Conservation (phyloP, 2,329 filamentous ascomycete genomes). For the Fusarium pseudocircinatum region DNA sequence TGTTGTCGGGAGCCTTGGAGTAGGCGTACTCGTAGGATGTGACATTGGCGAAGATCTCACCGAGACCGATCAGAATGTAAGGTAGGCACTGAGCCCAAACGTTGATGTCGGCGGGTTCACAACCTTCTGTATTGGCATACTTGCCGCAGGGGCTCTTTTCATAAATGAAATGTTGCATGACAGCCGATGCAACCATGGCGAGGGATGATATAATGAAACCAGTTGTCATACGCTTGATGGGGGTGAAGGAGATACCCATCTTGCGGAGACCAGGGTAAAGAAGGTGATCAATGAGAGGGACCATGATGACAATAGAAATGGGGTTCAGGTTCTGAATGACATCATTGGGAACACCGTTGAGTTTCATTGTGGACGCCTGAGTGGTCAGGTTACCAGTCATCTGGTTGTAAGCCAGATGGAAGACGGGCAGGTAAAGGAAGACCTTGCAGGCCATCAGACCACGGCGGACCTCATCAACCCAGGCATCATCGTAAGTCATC, state of each 20-base stretch:
- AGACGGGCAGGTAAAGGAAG: slow-evolving; percentile 75
- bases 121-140: slow-evolving; percentile 49
- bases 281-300: slow-evolving; percentile 74
- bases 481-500: slow-evolving; percentile 86
- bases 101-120: slow-evolving; percentile 67
- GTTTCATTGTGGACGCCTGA: slow-evolving; percentile 73
- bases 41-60: slow-evolving; percentile 65
- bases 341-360: slow-evolving; percentile 80
- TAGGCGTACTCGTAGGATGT: slow-evolving; percentile 79
- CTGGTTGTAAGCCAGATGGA: slow-evolving; percentile 68
- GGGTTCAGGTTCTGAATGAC: slow-evolving; percentile 80
- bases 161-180: slow-evolving; percentile 73
- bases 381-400: slow-evolving; percentile 69
- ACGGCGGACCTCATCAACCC: slow-evolving; percentile 81
- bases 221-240: slow-evolving; percentile 77
- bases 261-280: slow-evolving; percentile 76
- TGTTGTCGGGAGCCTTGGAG: slow-evolving; percentile 81
- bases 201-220: slow-evolving; percentile 74
- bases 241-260: slow-evolving; percentile 72
- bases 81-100: slow-evolving; percentile 68
- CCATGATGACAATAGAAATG: slow-evolving; percentile 78
- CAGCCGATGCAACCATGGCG: slow-evolving; percentile 67
- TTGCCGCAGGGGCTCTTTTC: slow-evolving; percentile 67
- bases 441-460: slow-evolving; percentile 76
- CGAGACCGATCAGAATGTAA: slow-evolving; percentile 61